phyloP scores from a whole-genome alignment of 1,284 basidiomycete genomes.

The Microstroma glucosiphilum region DNA sequence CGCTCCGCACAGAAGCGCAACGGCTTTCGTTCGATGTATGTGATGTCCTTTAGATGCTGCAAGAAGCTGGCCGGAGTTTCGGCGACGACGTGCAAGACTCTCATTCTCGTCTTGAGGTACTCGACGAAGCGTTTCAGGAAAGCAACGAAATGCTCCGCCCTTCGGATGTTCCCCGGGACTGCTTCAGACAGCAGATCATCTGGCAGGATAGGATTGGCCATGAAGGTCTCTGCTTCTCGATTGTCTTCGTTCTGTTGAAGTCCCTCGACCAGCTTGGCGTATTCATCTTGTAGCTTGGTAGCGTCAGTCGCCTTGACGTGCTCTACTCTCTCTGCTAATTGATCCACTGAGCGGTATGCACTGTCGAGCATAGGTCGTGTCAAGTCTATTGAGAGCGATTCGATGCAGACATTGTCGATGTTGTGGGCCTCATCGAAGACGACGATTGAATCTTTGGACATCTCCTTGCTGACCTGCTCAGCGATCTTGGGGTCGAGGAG shows the following conservation, averaged over 20 bases:
- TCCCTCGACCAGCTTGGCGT: constrained; percentile 90
- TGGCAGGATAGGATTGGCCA: constrained; percentile 83
- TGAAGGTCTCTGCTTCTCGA: constrained; percentile 71
- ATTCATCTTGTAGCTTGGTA: constrained; percentile 90
- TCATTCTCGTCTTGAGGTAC: constrained; percentile 98
- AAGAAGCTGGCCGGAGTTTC: constrained; percentile 97
- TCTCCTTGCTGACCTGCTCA: constrained; percentile 94
- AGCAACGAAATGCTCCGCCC: constrained; percentile 97
- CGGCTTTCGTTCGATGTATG: constrained; percentile 95
- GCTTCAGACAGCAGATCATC: constrained; percentile 92
- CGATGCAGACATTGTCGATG: constrained; percentile 99
- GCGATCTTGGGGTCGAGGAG: constrained; percentile 97
- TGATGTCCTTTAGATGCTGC: constrained; percentile 97
- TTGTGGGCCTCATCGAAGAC: constrained; percentile 99
- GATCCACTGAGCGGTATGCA: constrained; percentile 79
- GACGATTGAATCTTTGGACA: constrained; percentile 95
- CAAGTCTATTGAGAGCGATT: constrained; percentile 93
- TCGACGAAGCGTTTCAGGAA: constrained; percentile 98
- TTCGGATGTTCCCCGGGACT: constrained; percentile 93
- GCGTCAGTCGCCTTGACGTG: constrained; percentile 96
- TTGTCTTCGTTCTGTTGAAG: constrained; percentile 61
- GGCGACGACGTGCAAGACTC: constrained; percentile 97
- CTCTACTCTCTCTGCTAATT: constrained; percentile 84
- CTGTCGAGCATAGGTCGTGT: constrained; percentile 98
- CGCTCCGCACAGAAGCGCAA: constrained; percentile 94